Conservation (phyloP, 2,329 filamentous ascomycete genomes). For the Colletotrichum coccodes region DNA sequence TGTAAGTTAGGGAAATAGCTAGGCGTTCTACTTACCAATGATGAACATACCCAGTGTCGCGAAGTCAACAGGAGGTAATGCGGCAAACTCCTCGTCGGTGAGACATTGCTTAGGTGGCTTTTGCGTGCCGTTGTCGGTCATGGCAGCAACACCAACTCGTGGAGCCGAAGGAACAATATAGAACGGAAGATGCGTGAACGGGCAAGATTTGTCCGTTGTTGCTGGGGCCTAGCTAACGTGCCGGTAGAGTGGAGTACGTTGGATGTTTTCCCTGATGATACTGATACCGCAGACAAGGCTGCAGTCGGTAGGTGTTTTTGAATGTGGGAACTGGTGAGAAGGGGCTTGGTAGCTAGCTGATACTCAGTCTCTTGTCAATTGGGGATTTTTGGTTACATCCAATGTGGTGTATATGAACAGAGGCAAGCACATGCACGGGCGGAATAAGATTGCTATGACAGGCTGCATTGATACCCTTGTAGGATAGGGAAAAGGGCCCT, state of each 20-base stretch:
- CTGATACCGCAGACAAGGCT: background rate
- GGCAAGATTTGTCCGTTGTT: background rate
- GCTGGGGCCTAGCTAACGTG: background rate
- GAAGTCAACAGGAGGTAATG: conserved; percentile 63
- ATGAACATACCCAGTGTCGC: conserved; percentile 80
- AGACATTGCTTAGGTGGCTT: background rate
- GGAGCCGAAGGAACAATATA: background rate
- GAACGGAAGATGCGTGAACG: background rate
- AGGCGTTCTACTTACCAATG: conserved; percentile 62
- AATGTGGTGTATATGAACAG: background rate
- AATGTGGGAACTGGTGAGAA: background rate
- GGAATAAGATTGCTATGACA: background rate
- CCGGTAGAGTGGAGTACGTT: too few species aligned
- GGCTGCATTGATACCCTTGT: background rate
- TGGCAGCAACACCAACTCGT: background rate
- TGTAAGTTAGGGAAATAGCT: background rate
- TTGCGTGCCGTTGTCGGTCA: conserved; percentile 10
- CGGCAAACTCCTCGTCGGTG: conserved; percentile 43
- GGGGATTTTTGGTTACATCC: background rate
- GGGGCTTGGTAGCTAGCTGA: background rate
- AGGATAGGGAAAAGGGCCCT: background rate
- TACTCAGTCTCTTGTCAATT: background rate
- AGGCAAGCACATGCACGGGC: background rate
- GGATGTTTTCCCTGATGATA: background rate
- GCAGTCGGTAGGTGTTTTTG: background rate